phyloP scores from a whole-genome alignment of 1,284 basidiomycete genomes.

The Cerrena zonata region DNA sequence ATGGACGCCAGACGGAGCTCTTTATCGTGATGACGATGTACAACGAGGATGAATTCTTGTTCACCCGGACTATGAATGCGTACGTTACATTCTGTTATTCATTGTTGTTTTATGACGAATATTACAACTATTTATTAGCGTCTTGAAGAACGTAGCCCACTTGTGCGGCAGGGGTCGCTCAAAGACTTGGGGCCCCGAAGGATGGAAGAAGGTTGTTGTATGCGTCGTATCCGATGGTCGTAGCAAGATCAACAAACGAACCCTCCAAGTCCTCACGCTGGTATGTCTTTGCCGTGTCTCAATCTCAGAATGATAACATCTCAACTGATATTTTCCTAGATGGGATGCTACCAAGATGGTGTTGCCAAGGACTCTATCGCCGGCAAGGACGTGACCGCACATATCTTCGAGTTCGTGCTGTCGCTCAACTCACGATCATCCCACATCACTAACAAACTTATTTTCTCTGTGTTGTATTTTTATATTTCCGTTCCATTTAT shows the following conservation, averaged over 20 bases:
- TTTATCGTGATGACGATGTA: conserved; percentile 97
- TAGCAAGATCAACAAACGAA: conserved; percentile 84
- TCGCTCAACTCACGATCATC: neutral
- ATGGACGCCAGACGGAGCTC: conserved; percentile 82
- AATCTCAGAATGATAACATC: conserved; percentile 15
- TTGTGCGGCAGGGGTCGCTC: conserved; percentile 76
- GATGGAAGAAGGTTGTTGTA: conserved; percentile 94
- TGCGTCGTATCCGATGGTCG: conserved; percentile 90
- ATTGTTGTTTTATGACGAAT: neutral
- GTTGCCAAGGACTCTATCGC: conserved; percentile 89
- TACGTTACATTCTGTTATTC: conserved; percentile 36
- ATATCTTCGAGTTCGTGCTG: conserved; percentile 76
- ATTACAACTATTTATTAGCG: conserved; percentile 36
- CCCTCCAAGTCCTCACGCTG: conserved; percentile 74
- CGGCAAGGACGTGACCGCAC: conserved; percentile 89
- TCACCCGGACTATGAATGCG: conserved; percentile 83
- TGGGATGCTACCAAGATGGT: conserved; percentile 96
- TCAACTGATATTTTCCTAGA: conserved; percentile 36
- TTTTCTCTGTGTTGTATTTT: neutral
- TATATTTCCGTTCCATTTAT: conserved; percentile 15
- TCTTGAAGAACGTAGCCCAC: conserved; percentile 86
- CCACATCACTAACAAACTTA: too few relatives aligned
- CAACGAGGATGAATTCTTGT: conserved; percentile 89
- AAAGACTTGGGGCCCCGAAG: conserved; percentile 89
- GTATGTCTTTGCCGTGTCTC: conserved; percentile 27